Conservation (phyloP, 2,329 filamentous ascomycete genomes). For the Hymenoscyphus fructigenus region DNA sequence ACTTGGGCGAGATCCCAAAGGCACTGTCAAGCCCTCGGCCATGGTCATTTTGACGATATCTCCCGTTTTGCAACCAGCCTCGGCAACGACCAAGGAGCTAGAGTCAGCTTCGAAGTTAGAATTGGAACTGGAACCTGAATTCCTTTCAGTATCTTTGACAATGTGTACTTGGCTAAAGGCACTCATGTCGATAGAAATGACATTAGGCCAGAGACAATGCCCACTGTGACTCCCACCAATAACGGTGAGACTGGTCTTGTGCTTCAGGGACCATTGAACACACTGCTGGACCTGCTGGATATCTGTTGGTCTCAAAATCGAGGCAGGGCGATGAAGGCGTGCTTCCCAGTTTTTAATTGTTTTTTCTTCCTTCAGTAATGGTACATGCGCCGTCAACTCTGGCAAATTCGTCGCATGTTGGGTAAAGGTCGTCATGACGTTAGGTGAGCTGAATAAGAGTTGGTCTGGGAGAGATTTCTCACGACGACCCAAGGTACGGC, state of each 20-base stretch:
- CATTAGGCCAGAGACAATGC: constrained; percentile 53
- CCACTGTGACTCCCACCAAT: constrained; percentile 60
- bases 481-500: constrained; percentile 46
- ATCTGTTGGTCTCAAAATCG: constrained; percentile 46
- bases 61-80: constrained; percentile 54
- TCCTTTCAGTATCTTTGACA: constrained; percentile 27
- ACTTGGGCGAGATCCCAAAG: constrained; percentile 60
- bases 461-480: constrained; percentile 39
- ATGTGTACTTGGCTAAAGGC: constrained; percentile 53
- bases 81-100: constrained; percentile 47
- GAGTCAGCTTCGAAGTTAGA: constrained; percentile 15
- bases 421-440: constrained; percentile 52
- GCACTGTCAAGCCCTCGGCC: constrained; percentile 51
- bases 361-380: constrained; percentile 25
- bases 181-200: constrained; percentile 58
- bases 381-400: constrained; percentile 45
- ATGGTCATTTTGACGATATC: constrained; percentile 49
- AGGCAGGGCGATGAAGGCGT: constrained; percentile 43
- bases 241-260: constrained; percentile 47
- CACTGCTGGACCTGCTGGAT: constrained; percentile 53
- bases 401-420: constrained; percentile 44
- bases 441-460: constrained; percentile 50
- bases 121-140: not conserved
- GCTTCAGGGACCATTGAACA: constrained; percentile 54
- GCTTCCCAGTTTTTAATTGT: constrained; percentile 54